phyloP scores from a whole-genome alignment of 169 alveolate species.

The Babesia bovis region DNA sequence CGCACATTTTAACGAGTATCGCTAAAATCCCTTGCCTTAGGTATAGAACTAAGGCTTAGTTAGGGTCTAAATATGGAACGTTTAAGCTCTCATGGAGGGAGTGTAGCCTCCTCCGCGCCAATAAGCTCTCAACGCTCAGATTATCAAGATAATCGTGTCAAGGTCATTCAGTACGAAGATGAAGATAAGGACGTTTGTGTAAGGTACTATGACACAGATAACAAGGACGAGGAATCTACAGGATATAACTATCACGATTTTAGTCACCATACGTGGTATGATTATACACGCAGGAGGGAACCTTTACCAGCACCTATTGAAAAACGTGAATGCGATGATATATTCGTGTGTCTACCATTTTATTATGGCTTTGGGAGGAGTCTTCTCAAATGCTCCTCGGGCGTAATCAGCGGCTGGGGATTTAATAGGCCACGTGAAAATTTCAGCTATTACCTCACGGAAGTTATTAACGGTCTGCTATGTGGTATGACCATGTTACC shows the following conservation, averaged over 20 bases:
- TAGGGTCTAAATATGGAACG: neutral
- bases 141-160: constrained; percentile 15
- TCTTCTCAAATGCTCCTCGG: constrained; percentile 35
- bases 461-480: constrained; percentile 72
- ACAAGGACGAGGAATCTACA: constrained; percentile 15
- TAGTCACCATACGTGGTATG: constrained; percentile 66
- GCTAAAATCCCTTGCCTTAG: too few species aligned
- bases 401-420: constrained; percentile 56
- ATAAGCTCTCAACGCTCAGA: constrained; percentile 1
- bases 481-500: constrained; percentile 81
- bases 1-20: too few species aligned
- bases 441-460: constrained; percentile 71
- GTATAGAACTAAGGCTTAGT: too few species aligned
- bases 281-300: constrained; percentile 51
- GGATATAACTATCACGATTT: constrained; percentile 68
- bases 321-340: constrained; percentile 55
- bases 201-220: constrained; percentile 46
- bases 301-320: constrained; percentile 56
- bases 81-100: neutral
- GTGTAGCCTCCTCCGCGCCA: neutral
- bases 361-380: constrained; percentile 42
- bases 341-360: constrained; percentile 55
- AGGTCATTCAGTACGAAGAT: constrained; percentile 49
- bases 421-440: constrained; percentile 45
- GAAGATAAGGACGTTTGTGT: constrained; percentile 48